phyloP scores from a whole-genome alignment of 805 yeast genomes.

The Komagataella mondaviorum region DNA sequence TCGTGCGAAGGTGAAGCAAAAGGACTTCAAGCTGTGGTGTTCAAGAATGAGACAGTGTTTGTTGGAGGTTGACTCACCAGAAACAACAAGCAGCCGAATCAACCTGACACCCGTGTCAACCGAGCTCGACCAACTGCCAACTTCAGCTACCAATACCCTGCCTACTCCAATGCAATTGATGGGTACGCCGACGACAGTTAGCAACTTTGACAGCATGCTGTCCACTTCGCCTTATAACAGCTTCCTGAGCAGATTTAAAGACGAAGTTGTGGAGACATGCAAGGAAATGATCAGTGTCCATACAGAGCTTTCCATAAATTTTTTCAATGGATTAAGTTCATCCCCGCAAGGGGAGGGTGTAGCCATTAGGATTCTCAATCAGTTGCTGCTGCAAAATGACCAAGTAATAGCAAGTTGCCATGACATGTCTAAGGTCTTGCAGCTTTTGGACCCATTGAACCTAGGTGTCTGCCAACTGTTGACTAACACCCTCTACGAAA shows the following conservation, averaged over 20 bases:
- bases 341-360: neutral
- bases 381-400: constrained; percentile 6
- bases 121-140: constrained; percentile 5
- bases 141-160: constrained; percentile 4
- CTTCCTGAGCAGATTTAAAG: neutral
- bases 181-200: neutral
- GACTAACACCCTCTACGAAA: constrained; percentile 17
- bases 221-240: neutral
- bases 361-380: constrained; percentile 4
- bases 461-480: constrained; percentile 27
- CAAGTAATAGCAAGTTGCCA: neutral
- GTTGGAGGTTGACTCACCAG: neutral
- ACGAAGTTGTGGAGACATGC: neutral
- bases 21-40: neutral
- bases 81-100: neutral
- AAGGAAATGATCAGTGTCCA: neutral
- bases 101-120: neutral
- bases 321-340: neutral
- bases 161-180: constrained; percentile 3
- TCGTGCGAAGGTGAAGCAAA: neutral
- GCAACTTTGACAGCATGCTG: neutral
- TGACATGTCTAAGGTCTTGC: constrained; percentile 9
- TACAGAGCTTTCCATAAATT: neutral
- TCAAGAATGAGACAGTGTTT: neutral
- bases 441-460: constrained; percentile 22